Conservation (phyloP, 495 filamentous ascomycete species). For the Tuber umbilicatum region DNA sequence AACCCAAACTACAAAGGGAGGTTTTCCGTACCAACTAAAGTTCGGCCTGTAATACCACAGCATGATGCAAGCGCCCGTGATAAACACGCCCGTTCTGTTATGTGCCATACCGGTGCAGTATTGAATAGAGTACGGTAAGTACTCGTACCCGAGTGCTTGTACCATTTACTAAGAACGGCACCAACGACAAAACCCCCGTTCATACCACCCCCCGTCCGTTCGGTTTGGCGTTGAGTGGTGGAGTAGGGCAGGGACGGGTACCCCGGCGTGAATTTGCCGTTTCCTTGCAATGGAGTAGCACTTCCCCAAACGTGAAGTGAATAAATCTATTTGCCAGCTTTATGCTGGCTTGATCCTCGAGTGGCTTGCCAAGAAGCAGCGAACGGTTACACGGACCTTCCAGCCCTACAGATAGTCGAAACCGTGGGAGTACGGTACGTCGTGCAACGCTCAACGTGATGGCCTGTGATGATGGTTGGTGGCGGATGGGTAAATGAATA, state of each 20-base stretch:
- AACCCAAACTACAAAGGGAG: neutral
- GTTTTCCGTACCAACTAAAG: neutral
- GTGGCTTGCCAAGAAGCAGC: neutral
- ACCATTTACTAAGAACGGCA: neutral
- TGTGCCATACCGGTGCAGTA: neutral
- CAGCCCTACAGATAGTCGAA: slow-evolving; percentile 1
- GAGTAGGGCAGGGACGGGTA: neutral
- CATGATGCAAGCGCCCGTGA: neutral
- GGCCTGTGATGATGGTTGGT: neutral
- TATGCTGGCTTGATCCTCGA: neutral
- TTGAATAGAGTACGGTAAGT: neutral
- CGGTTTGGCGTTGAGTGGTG: neutral
- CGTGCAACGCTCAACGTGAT: neutral
- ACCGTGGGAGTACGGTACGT: neutral
- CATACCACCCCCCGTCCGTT: neutral
- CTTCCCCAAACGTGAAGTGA: neutral
- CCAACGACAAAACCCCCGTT: neutral
- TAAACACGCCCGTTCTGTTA: neutral
- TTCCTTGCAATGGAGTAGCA: neutral
- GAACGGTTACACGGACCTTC: neutral
- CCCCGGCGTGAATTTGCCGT: neutral
- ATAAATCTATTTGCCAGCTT: neutral
- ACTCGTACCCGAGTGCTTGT: neutral
- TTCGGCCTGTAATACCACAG: neutral
- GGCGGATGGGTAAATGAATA: neutral